phyloP scores from a whole-genome alignment of 495 filamentous ascomycete genomes.

The Aspergillus conjunctus region DNA sequence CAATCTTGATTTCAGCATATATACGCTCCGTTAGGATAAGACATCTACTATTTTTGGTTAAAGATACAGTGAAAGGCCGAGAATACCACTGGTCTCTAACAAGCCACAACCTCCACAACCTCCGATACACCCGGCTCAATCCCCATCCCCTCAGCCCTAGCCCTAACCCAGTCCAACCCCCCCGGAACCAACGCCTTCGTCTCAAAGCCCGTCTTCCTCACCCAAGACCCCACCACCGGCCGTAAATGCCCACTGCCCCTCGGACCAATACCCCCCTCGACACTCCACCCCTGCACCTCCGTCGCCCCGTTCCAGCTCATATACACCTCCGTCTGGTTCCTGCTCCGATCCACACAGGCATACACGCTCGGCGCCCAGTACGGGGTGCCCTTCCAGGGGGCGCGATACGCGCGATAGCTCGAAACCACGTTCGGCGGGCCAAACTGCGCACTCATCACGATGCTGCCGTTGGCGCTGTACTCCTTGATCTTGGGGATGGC shows the following conservation, averaged over 20 bases:
- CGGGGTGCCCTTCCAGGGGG: constrained; percentile 25
- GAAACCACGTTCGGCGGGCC: constrained; percentile 12
- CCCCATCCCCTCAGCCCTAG: not conserved
- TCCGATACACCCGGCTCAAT: not conserved
- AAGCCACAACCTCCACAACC: not conserved
- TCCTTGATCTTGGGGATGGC: constrained; percentile 50
- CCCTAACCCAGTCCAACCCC: not conserved
- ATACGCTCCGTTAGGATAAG: no score
- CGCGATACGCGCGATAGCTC: constrained; percentile 25
- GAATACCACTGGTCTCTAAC: no score
- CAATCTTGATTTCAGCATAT: no score
- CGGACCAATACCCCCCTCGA: not conserved
- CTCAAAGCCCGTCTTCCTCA: constrained; percentile 14
- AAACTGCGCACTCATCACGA: constrained; percentile 36
- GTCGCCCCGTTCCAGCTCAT: constrained; percentile 39
- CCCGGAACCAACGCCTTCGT: not conserved
- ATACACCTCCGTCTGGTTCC: constrained; percentile 14
- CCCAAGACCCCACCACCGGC: constrained; percentile 1
- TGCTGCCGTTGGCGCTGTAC: constrained; percentile 46
- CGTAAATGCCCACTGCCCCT: constrained; percentile 8
- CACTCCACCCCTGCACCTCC: constrained; percentile 25
- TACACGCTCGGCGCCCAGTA: not conserved
- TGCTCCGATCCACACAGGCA: constrained; percentile 14
- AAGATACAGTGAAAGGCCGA: no score
- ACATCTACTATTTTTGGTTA: no score